Evolutionary conservation across 108 stramenopile genomes (phyloP).

Genomic region (Stephanodiscus triporus): DNA sequence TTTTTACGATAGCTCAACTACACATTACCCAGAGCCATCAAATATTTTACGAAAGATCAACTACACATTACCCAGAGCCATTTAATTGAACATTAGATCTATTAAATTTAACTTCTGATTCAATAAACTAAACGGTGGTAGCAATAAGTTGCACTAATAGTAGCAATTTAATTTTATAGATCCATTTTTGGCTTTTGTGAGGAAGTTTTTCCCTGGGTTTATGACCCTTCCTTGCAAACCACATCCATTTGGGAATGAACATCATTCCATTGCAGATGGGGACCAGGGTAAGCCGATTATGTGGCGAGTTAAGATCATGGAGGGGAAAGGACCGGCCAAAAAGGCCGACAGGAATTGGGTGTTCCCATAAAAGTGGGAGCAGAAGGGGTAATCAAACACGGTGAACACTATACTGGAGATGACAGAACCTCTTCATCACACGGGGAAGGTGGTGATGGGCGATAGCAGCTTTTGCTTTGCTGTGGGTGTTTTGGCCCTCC

Average conservation of each 20-base stretch:
- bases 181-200: no score
- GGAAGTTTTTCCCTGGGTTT: conserved; percentile 21
- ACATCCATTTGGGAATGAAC: conserved; percentile 17
- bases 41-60: no score
- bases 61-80: no score
- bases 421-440: conserved; percentile 12
- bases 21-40: no score
- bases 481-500: conserved; percentile 2
- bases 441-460: conserved; percentile 12
- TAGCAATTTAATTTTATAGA: no score
- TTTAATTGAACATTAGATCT: no score
- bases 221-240: conserved; percentile 18
- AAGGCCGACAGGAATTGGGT: not conserved
- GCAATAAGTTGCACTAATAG: no score
- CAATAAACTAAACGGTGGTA: no score
- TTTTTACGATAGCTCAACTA: no score
- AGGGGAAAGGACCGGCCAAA: conserved; percentile 2
- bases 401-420: conserved; percentile 2
- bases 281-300: not conserved
- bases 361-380: conserved; percentile 7
- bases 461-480: conserved; percentile 20
- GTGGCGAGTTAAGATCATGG: conserved; percentile 6
- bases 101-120: no score
- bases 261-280: conserved; percentile 19
- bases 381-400: not conserved